phyloP scores from a whole-genome alignment of 495 filamentous ascomycete genomes.

The Wilcoxina mikolae region DNA sequence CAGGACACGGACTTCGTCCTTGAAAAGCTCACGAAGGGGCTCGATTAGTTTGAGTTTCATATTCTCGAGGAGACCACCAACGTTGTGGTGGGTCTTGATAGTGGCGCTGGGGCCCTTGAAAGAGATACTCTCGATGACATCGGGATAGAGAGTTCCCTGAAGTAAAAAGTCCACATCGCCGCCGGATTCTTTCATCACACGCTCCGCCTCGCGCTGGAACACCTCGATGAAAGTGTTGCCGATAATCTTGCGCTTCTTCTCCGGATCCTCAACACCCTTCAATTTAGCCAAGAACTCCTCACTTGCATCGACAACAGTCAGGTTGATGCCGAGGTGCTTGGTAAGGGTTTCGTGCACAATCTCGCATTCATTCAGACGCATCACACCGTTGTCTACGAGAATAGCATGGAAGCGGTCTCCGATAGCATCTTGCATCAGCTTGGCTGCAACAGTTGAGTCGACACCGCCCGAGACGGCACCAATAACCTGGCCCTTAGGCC shows the following conservation, averaged over 20 bases:
- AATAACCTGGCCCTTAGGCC: constrained; percentile 64
- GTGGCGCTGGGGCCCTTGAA: constrained; percentile 71
- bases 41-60: constrained; percentile 44
- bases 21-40: constrained; percentile 54
- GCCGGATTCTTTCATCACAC: constrained; percentile 51
- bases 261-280: constrained; percentile 67
- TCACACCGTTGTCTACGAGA: constrained; percentile 72
- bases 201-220: constrained; percentile 65
- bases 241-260: constrained; percentile 90
- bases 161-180: constrained; percentile 70
- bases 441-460: constrained; percentile 78
- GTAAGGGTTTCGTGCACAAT: constrained; percentile 61
- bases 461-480: constrained; percentile 83
- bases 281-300: constrained; percentile 59
- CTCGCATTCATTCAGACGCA: constrained; percentile 74
- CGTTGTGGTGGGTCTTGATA: constrained; percentile 61
- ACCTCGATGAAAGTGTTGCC: constrained; percentile 67
- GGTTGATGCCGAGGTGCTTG: constrained; percentile 69
- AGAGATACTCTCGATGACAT: constrained; percentile 67
- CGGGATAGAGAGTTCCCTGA: constrained; percentile 55
- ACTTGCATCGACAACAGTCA: constrained; percentile 72
- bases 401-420: constrained; percentile 81
- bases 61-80: constrained; percentile 50
- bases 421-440: constrained; percentile 69
- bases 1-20: constrained; percentile 64